Evolutionary conservation across 2,329 filamentous ascomycete genomes (phyloP).

Genomic region (Aspergillus fischeri): DNA sequence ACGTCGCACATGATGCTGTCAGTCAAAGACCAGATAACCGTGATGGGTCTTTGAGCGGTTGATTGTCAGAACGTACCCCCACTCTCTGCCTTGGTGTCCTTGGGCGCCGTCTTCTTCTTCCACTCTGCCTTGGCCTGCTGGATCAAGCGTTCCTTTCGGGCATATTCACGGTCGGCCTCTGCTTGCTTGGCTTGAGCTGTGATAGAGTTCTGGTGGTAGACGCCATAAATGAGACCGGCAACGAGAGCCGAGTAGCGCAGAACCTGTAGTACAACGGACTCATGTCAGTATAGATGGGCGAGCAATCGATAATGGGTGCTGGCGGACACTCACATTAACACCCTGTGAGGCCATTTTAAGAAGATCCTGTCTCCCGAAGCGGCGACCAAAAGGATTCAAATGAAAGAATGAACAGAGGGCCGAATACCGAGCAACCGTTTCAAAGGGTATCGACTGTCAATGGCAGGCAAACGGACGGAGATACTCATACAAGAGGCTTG

Average conservation of each 20-base stretch:
- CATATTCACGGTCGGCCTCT: conserved; percentile 74
- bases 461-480: conserved; percentile 30
- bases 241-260: conserved; percentile 94
- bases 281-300: conserved; percentile 12
- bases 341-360: conserved; percentile 61
- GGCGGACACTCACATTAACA: conserved; percentile 56
- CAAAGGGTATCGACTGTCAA: conserved; percentile 35
- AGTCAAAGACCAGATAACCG: background rate
- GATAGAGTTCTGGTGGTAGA: conserved; percentile 86
- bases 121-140: conserved; percentile 88
- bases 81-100: conserved; percentile 35
- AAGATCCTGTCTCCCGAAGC: conserved; percentile 42
- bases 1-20: conserved; percentile 11
- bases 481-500: conserved; percentile 18
- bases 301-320: conserved; percentile 11
- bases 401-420: conserved; percentile 22
- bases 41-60: background rate
- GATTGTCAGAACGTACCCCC: conserved; percentile 32
- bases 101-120: conserved; percentile 66
- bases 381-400: conserved; percentile 35
- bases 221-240: conserved; percentile 89
- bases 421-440: conserved; percentile 29
- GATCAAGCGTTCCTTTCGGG: conserved; percentile 89
- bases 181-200: conserved; percentile 65
- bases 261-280: conserved; percentile 58